A percentile compares a stretch with the other conserved stretches of the same genome.
Evolutionary conservation across 1,139 yeast species (phyloP).

Genomic region (Debaryomycetaceae sp.): DNA sequence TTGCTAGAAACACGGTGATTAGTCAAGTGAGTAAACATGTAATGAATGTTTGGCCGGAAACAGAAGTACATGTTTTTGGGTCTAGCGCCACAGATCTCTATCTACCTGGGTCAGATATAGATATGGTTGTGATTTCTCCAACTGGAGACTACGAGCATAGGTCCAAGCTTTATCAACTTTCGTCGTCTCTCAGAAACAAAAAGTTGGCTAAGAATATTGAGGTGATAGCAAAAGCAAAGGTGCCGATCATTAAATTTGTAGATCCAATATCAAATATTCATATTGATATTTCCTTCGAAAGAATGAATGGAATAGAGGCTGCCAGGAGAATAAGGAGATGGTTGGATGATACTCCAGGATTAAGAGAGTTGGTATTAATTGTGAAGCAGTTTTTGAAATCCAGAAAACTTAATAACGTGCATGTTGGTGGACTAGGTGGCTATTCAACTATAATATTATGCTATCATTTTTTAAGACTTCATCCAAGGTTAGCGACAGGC

Average conservation of each 20-base stretch:
- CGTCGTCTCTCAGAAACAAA: conserved; percentile 62
- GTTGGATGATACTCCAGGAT: conserved; percentile 71
- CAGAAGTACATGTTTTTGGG: conserved; percentile 87
- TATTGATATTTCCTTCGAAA: conserved; percentile 89
- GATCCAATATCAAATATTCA: conserved; percentile 72
- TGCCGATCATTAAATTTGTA: conserved; percentile 90
- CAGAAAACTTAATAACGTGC: conserved; percentile 84
- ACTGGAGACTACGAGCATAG: conserved; percentile 65
- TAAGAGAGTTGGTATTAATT: conserved; percentile 79
- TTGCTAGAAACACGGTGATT: conserved; percentile 65
- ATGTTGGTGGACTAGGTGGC: conserved; percentile 95
- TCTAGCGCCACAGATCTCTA: conserved; percentile 93
- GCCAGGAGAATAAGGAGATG: conserved; percentile 77
- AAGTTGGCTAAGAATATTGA: conserved; percentile 71
- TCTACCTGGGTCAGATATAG: conserved; percentile 95
- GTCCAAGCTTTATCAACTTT: conserved; percentile 67
- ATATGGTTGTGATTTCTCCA: conserved; percentile 78
- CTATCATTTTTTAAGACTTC: conserved; percentile 74
- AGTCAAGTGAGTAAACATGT: conserved; percentile 57
- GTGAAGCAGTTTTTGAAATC: conserved; percentile 84
- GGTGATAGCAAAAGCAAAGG: conserved; percentile 89
- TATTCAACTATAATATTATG: conserved; percentile 87
- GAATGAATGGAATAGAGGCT: conserved; percentile 81
- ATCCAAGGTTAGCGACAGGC: conserved; percentile 71
- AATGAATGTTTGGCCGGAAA: conserved; percentile 67